Percentiles rank a stretch among this genome's conserved stretches.
Evolutionary conservation across 192 early-diverging fungal species (phyloP).

Genomic region (Gonapodya prolifera): DNA sequence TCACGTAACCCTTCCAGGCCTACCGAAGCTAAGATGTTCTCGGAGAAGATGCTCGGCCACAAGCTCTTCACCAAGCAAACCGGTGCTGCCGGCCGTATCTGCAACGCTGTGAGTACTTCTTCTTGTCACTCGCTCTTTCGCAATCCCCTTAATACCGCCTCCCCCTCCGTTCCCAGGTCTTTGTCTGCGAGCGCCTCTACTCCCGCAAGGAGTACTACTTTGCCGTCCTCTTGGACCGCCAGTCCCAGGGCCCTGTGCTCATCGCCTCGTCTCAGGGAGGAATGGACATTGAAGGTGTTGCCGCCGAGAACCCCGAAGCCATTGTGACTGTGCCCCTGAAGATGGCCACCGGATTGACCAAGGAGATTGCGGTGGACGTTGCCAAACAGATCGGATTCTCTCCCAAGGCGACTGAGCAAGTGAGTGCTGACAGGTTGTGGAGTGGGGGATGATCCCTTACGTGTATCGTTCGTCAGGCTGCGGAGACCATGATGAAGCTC

Average conservation of each 20-base stretch:
- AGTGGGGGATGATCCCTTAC: slow-evolving; percentile 83
- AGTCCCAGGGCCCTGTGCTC: slow-evolving; percentile 84
- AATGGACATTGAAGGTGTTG: slow-evolving; percentile 95
- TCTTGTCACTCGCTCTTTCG: background rate
- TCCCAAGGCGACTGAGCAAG: slow-evolving; percentile 56
- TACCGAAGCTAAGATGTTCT: slow-evolving; percentile 72
- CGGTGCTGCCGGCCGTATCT: slow-evolving; percentile 81
- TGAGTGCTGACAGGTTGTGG: slow-evolving; percentile 53
- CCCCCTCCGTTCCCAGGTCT: slow-evolving; percentile 36
- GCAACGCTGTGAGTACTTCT: slow-evolving; percentile 56
- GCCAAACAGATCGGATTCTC: slow-evolving; percentile 85
- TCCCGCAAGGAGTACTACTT: slow-evolving; percentile 98
- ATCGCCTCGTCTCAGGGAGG: slow-evolving; percentile 96
- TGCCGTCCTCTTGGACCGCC: slow-evolving; percentile 95
- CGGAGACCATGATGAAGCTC: slow-evolving; percentile 78
- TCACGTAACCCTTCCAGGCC: slow-evolving; percentile 40
- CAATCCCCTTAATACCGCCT: background rate
- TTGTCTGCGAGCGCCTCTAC: slow-evolving; percentile 91
- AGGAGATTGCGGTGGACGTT: slow-evolving; percentile 59
- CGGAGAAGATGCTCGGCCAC: slow-evolving; percentile 92
- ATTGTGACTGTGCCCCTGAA: slow-evolving; percentile 86
- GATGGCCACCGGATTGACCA: slow-evolving; percentile 68
- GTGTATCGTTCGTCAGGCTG: too few relatives aligned
- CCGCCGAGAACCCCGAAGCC: slow-evolving; percentile 88
- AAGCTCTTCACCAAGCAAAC: slow-evolving; percentile 99